Percentiles rank a stretch among this genome's conserved stretches.
phyloP scores from a whole-genome alignment of 176 grass and related monocot species.

The Pharus latifolius region DNA sequence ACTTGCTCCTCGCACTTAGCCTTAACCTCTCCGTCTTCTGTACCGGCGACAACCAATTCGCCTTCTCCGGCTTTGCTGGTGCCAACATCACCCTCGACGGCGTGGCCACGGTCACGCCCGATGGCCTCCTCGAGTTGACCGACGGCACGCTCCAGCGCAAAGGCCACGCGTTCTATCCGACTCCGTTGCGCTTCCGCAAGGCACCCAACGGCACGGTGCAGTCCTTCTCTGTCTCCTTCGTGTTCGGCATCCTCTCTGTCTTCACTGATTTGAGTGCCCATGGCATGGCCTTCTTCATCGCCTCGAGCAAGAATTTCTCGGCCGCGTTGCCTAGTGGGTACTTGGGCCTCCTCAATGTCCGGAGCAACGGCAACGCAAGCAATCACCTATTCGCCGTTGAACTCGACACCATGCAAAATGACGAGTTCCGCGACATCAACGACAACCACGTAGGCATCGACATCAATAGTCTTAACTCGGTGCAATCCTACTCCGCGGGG shows the following conservation, averaged over 20 bases:
- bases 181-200: background rate
- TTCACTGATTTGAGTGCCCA: background rate
- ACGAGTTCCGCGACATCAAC: background rate
- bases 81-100: background rate
- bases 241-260: background rate
- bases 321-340: background rate
- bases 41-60: background rate
- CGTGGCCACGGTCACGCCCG: background rate
- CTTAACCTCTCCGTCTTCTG: background rate
- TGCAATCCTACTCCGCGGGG: background rate
- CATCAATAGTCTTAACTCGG: background rate
- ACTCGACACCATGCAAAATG: constrained; percentile 10
- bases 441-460: constrained; percentile 24
- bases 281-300: constrained; percentile 5
- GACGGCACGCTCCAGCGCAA: background rate
- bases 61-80: constrained; percentile 12
- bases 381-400: constrained; percentile 12
- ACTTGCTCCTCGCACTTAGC: background rate
- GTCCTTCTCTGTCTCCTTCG: constrained; percentile 13
- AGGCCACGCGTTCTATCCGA: constrained; percentile 2
- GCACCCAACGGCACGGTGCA: background rate
- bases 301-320: background rate
- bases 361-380: background rate
- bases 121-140: constrained; percentile 1
- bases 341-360: background rate